Evolutionary conservation across 495 filamentous ascomycete genomes (phyloP), one percentile per base, ranked within the genome.

Genomic region (Bryoglossum gracile): DNA sequence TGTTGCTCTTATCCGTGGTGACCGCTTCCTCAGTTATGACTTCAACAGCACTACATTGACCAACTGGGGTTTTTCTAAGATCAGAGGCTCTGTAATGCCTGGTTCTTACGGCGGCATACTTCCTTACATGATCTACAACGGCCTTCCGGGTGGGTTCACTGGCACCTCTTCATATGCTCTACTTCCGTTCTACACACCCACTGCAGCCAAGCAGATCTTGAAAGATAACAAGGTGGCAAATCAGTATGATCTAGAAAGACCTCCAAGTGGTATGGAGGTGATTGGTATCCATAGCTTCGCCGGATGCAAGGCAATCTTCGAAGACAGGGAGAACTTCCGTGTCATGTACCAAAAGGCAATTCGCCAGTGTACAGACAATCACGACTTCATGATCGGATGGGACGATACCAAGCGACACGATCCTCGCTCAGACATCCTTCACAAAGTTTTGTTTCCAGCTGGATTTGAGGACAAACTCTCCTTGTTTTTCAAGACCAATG

Each of bases 1-100:
- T 1, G 85, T 89, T 8, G 78, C 81, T 42, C 70, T 94, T 13
- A 87, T 94, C 34, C 79, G 89, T 30, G 85, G 88, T 8, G 89
- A 95, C 62, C 75, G 89, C 3, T 90, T 91, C 66, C 89, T 90
- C 62, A 94, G 87, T 1, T 61, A 63, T 11, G 77, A 81, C 53
- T 90, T 86, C 63, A 83, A 80, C 32, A 77, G 87, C 0, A 77
- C 74, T 19, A 76, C 80, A 38, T 74, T 95, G 14, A 95, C 89
- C 10, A 89, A 86, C 57, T 95, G 84, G 82, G 47, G 82, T 84
- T 65, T 59, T 23, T 45, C 65, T 71, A 33, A 86, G 82, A 59
- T 67, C 86, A 55, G 78, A 16, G 16, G 28, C 86, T 59, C 83
- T 87, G 3, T 83, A 87, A 65, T 89, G 87, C 68, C 56, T 10